Evolutionary conservation across 2,329 filamentous ascomycete species (phyloP).

Genomic region (Coleophoma crateriformis): DNA sequence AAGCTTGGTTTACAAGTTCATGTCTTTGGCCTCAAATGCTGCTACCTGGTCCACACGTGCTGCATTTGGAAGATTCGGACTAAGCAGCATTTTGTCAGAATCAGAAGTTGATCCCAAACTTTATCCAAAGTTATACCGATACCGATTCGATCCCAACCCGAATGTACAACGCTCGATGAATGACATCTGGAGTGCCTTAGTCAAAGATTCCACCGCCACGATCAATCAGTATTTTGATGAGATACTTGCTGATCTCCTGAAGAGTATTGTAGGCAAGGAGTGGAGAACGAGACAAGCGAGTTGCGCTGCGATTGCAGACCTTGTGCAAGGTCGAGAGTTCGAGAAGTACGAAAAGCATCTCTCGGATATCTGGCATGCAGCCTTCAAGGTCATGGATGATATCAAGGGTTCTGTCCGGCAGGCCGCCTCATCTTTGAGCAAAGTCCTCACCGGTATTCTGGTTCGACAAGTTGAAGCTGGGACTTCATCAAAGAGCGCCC

Average conservation of each 20-base stretch:
- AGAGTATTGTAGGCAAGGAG: slow-evolving; percentile 81
- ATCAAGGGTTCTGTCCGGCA: slow-evolving; percentile 86
- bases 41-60: slow-evolving; percentile 97
- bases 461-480: slow-evolving; percentile 82
- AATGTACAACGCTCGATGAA: slow-evolving; percentile 96
- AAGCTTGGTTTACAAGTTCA: slow-evolving; percentile 95
- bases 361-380: slow-evolving; percentile 75
- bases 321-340: slow-evolving; percentile 75
- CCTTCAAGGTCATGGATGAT: slow-evolving; percentile 90
- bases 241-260: slow-evolving; percentile 83
- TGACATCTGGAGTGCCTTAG: slow-evolving; percentile 94
- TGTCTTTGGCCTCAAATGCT: slow-evolving; percentile 93
- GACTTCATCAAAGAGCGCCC: slow-evolving; percentile 62
- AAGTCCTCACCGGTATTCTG: slow-evolving; percentile 77
- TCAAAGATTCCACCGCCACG: slow-evolving; percentile 75
- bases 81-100: slow-evolving; percentile 87
- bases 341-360: slow-evolving; percentile 79
- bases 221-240: slow-evolving; percentile 79
- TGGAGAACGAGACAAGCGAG: slow-evolving; percentile 92
- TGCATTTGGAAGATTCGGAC: slow-evolving; percentile 88
- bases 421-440: slow-evolving; percentile 76
- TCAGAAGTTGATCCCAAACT: slow-evolving; percentile 86
- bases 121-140: slow-evolving; percentile 91
- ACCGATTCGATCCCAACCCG: slow-evolving; percentile 89
- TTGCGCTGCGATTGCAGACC: slow-evolving; percentile 81